Conservation (phyloP, 768 basidiomycete species). For the Stropharia rugosoannulata region DNA sequence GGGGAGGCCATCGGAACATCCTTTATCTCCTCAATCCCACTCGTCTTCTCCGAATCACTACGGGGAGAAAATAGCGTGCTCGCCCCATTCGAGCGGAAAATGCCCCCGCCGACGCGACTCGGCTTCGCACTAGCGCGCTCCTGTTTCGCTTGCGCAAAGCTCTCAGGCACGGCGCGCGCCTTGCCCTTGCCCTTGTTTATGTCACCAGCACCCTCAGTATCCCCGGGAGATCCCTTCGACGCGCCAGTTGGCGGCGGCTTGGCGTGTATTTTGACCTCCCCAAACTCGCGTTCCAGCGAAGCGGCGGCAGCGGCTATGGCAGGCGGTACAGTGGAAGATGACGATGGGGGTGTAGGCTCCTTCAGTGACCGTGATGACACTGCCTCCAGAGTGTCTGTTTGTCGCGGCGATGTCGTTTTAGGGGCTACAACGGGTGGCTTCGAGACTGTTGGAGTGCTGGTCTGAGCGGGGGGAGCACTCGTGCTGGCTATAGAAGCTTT, state of each 20-base stretch:
- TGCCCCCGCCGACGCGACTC: conserved; percentile 63
- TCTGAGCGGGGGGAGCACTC: background rate
- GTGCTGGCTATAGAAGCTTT: background rate
- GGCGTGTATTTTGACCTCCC: too few species aligned
- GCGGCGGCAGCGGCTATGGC: background rate
- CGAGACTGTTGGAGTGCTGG: background rate
- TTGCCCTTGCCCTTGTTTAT: background rate
- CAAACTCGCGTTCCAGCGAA: background rate
- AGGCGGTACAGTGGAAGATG: too few species aligned
- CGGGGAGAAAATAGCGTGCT: conserved; percentile 52
- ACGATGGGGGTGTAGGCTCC: conserved; percentile 1
- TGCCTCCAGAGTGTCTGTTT: too few species aligned
- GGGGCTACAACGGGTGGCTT: background rate
- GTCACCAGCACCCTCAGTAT: background rate
- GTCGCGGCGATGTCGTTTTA: too few species aligned
- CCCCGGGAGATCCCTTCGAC: background rate
- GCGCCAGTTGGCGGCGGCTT: background rate
- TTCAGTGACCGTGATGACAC: conserved; percentile 27
- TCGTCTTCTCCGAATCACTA: conserved; percentile 4
- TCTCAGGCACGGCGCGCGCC: conserved; percentile 4
- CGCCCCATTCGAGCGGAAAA: conserved; percentile 65
- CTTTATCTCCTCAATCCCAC: background rate
- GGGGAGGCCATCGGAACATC: background rate
- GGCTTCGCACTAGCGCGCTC: conserved; percentile 45
- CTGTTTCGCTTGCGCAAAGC: conserved; percentile 63